Evolutionary conservation across 1,284 basidiomycete species (phyloP).

Genomic region (Rhodotorula sp.): DNA sequence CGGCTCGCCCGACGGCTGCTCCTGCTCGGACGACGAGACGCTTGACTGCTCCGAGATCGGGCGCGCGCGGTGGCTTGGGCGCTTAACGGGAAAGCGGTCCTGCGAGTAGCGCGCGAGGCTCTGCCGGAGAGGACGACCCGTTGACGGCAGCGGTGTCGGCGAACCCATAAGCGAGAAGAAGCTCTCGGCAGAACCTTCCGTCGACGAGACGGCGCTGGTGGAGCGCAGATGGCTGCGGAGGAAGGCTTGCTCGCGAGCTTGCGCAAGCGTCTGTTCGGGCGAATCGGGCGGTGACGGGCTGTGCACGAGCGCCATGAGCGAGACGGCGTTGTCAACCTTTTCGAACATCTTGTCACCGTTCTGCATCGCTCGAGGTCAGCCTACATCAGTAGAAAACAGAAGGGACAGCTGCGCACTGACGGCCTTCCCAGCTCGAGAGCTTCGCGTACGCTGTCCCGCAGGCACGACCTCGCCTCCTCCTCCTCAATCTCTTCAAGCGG

Average conservation of each 20-base stretch:
- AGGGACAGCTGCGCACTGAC: slow-evolving; percentile 5
- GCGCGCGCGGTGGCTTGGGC: slow-evolving; percentile 2
- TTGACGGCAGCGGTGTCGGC: slow-evolving; percentile 15
- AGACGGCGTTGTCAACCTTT: slow-evolving; percentile 12
- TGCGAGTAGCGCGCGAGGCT: slow-evolving; percentile 35
- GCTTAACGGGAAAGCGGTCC: slow-evolving; percentile 9
- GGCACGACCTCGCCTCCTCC: neutral
- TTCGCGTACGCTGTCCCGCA: slow-evolving; percentile 21
- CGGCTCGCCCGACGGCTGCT: neutral
- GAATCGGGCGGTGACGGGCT: slow-evolving; percentile 16
- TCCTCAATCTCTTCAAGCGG: neutral
- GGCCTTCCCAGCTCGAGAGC: slow-evolving; percentile 31
- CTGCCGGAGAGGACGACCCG: slow-evolving; percentile 1
- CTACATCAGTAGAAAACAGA: neutral
- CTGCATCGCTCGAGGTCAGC: slow-evolving; percentile 2
- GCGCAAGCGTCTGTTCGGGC: neutral
- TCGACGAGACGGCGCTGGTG: slow-evolving; percentile 18
- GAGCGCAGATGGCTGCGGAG: slow-evolving; percentile 7
- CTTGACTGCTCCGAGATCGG: slow-evolving; percentile 8
- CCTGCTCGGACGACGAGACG: slow-evolving; percentile 14
- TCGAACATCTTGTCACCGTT: slow-evolving; percentile 40
- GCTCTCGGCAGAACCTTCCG: slow-evolving; percentile 22
- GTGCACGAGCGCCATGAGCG: slow-evolving; percentile 29
- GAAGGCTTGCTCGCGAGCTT: neutral
- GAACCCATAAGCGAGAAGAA: slow-evolving; percentile 16